Evolutionary conservation across 805 yeast species (phyloP), one percentile per base, ranked within the genome.

Genomic region (Nakazawaea ernobii): DNA sequence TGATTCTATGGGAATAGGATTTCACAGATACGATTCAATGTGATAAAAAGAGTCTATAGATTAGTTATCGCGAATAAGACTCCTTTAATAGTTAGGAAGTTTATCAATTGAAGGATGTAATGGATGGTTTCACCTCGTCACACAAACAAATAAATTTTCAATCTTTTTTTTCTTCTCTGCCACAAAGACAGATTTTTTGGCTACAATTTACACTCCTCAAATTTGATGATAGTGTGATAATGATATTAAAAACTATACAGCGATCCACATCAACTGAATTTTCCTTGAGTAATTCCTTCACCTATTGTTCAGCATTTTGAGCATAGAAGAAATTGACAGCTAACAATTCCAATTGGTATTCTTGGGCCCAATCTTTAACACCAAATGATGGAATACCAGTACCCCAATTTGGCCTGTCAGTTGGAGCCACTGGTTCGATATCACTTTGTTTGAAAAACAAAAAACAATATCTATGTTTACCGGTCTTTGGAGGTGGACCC

Each of bases 401-500:
- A 13, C 97, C 96, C 96, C 96, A 90, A 56, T 68, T 79, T 32
- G 85, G 82, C 59, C 95, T 73, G 58, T 74, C 83, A 24, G 60
- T 49, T 24, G 80, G 70, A 13, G 69, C 60, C 42, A 72, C 68
- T 32, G 61, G 69, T 38, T 50, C 62, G 53, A 57, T 66, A 30
- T 64, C 60, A 2, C 66, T 75, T 35, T 84, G 95, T 66, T 83
- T 84, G 65, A 72, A 88, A 52, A 91, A 67, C 47, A 88, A 56
- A 57, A 85, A 86, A 15, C 86, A 88, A 62, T 91, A 91, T 53
- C 97, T 80, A 69, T 91, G 97, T 59, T 82, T 77, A 11, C 95
- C 92, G 0, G 96, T 86, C 47, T 80, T 81, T 42, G 77, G 75
- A 35, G 97, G 97, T n/a, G 97, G 97, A 5, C 79, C 96, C 3